phyloP scores from a whole-genome alignment of 2,329 filamentous ascomycete species.

The Penicillium decumbens region DNA sequence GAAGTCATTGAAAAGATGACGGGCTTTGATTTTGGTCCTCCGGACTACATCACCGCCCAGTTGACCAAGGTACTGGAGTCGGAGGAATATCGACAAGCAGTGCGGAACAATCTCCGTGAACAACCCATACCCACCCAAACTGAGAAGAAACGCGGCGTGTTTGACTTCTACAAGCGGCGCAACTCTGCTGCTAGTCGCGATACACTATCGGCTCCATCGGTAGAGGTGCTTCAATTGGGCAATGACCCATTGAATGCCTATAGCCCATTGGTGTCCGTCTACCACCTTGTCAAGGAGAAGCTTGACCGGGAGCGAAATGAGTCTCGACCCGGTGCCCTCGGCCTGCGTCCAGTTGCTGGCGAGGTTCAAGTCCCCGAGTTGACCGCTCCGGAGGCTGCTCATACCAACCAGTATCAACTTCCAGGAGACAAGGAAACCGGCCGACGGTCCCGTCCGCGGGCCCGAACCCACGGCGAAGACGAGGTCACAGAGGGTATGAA shows the following conservation, averaged over 20 bases:
- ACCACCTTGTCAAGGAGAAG: constrained; percentile 95
- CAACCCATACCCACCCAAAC: constrained; percentile 54
- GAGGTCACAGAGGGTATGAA: constrained; percentile 72
- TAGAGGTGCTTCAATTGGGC: constrained; percentile 76
- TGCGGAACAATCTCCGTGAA: constrained; percentile 67
- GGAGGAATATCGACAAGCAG: constrained; percentile 83
- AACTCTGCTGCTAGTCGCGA: constrained; percentile 81
- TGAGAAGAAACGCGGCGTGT: constrained; percentile 84
- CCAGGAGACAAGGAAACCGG: constrained; percentile 82
- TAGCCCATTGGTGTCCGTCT: constrained; percentile 85
- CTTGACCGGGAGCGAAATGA: constrained; percentile 68
- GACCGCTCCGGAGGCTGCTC: constrained; percentile 73
- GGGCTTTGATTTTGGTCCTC: constrained; percentile 90
- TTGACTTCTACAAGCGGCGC: constrained; percentile 93
- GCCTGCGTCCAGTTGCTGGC: constrained; percentile 53
- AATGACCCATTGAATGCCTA: constrained; percentile 89
- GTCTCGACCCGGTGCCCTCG: constrained; percentile 55
- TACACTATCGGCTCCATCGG: constrained; percentile 75
- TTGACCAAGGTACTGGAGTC: constrained; percentile 84
- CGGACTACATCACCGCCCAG: constrained; percentile 76
- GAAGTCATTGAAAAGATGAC: constrained; percentile 91
- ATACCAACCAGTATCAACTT: constrained; percentile 91
- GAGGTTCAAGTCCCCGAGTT: constrained; percentile 69
- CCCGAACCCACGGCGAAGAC: constrained; percentile 91
- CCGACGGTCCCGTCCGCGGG: constrained; percentile 74